phyloP scores from a whole-genome alignment of 345 rosid species.

The Salix arbutifolia region DNA sequence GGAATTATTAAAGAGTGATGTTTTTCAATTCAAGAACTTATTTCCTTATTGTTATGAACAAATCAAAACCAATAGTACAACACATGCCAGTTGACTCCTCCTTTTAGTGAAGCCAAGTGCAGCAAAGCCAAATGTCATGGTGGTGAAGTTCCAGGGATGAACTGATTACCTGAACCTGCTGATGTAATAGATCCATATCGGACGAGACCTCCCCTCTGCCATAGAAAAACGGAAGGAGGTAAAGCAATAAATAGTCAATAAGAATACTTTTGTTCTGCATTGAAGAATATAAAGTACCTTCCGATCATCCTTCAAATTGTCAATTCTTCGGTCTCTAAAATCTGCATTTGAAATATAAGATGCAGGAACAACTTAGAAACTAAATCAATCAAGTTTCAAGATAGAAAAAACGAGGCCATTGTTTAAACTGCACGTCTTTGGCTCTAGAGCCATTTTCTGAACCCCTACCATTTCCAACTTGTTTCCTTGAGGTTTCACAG shows the following conservation, averaged over 20 bases:
- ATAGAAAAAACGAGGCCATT: not conserved
- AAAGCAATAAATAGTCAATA: not conserved
- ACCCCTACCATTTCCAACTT: conserved; percentile 31
- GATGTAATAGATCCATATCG: conserved; percentile 59
- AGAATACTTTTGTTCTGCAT: not conserved
- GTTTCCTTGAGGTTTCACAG: conserved; percentile 56
- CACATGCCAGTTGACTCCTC: not conserved
- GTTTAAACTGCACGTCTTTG: conserved; percentile 32
- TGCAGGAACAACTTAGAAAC: not conserved
- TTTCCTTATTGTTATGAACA: not conserved
- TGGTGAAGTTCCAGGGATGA: conserved; percentile 5
- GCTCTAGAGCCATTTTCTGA: conserved; percentile 43
- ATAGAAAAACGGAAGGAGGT: conserved; percentile 16
- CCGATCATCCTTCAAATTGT: conserved; percentile 53
- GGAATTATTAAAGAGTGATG: not conserved
- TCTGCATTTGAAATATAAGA: conserved; percentile 33
- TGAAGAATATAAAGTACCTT: conserved; percentile 35
- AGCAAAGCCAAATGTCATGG: not conserved
- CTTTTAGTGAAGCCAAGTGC: not conserved
- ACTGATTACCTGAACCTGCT: conserved; percentile 42
- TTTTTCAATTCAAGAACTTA: not conserved
- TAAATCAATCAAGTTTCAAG: not conserved
- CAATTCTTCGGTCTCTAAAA: conserved; percentile 49
- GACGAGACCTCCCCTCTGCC: conserved; percentile 45
- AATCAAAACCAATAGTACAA: not conserved